Percentiles rank a stretch among this genome's conserved stretches.
These are phyloP conservation scores for Halenospora varia DNA, from an alignment of 495 filamentous ascomycete species.

Conservation along the genomic window DNA sequence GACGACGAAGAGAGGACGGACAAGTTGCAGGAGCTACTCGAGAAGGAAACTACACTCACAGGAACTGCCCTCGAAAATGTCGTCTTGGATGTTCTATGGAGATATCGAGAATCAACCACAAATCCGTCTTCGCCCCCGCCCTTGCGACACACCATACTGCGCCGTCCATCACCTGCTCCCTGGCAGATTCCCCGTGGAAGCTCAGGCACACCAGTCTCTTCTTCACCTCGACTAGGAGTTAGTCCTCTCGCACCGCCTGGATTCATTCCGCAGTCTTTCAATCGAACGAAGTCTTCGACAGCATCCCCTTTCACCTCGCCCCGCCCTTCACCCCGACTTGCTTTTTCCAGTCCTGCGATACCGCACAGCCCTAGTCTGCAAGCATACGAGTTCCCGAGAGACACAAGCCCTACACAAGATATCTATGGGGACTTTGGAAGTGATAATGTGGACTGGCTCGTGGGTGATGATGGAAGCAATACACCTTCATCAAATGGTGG, in stretches of 20 bases:
- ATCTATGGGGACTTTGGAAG: constrained; percentile 88
- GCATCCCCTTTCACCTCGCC: constrained; percentile 92
- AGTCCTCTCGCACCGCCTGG: constrained; percentile 80
- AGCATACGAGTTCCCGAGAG: constrained; percentile 83
- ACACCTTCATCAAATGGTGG: constrained; percentile 67
- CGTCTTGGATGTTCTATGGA: constrained; percentile 88
- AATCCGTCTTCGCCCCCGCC: constrained; percentile 76
- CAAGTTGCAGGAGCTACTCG: constrained; percentile 81
- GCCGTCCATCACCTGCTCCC: constrained; percentile 85
- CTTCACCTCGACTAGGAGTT: constrained; percentile 70
- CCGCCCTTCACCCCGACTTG: constrained; percentile 86
- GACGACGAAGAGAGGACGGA: constrained; percentile 97
- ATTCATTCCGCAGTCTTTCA: constrained; percentile 71
- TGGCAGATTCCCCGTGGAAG: constrained; percentile 78
- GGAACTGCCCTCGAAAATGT: constrained; percentile 85
- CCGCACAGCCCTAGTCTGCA: constrained; percentile 92
- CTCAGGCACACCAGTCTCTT: constrained; percentile 65
- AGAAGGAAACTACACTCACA: constrained; percentile 68
- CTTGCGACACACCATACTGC: constrained; percentile 82
- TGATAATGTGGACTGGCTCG: constrained; percentile 94
- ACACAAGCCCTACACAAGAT: constrained; percentile 70
- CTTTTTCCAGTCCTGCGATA: constrained; percentile 84
- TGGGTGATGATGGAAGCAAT: constrained; percentile 82
- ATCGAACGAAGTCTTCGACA: constrained; percentile 68
- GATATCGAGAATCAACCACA: constrained; percentile 73